phyloP scores from a whole-genome alignment of 345 rosid genomes.

The Orychophragmus violaceus region DNA sequence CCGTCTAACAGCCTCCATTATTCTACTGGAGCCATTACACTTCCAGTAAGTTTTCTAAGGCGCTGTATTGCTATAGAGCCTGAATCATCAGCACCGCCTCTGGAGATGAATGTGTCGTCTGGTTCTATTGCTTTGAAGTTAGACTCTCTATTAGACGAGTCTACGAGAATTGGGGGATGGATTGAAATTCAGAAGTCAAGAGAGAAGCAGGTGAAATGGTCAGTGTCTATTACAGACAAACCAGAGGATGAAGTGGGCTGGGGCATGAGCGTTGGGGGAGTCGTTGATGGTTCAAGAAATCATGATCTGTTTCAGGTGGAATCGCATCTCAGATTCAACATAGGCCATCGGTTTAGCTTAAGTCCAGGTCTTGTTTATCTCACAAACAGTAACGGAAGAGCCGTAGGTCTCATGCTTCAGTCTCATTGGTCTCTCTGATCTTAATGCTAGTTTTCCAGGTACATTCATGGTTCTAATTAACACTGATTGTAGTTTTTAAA shows the following conservation, averaged over 20 bases:
- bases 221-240: slow-evolving; percentile 44
- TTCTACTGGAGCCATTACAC: slow-evolving; percentile 42
- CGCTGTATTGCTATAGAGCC: slow-evolving; percentile 19
- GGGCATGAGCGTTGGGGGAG: slow-evolving; percentile 63
- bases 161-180: slow-evolving; percentile 64
- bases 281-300: slow-evolving; percentile 34
- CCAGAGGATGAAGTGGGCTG: slow-evolving; percentile 64
- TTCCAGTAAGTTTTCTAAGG: slow-evolving; percentile 45
- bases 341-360: slow-evolving; percentile 45
- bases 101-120: slow-evolving; percentile 21
- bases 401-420: slow-evolving; percentile 56
- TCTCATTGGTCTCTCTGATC: slow-evolving; percentile 69
- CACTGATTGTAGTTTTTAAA: neutral
- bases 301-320: slow-evolving; percentile 55
- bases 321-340: slow-evolving; percentile 49
- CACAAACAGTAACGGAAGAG: slow-evolving; percentile 40
- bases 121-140: slow-evolving; percentile 55
- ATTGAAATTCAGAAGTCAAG: slow-evolving; percentile 54
- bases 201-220: slow-evolving; percentile 53
- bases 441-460: neutral
- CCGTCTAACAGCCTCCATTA: slow-evolving; percentile 23
- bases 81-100: slow-evolving; percentile 22
- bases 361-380: slow-evolving; percentile 63
- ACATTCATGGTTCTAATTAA: neutral
- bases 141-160: slow-evolving; percentile 59